Percentiles rank a stretch among this genome's conserved stretches.
Evolutionary conservation across 768 basidiomycete genomes (phyloP).

Genomic region (Piloderma croceum): DNA sequence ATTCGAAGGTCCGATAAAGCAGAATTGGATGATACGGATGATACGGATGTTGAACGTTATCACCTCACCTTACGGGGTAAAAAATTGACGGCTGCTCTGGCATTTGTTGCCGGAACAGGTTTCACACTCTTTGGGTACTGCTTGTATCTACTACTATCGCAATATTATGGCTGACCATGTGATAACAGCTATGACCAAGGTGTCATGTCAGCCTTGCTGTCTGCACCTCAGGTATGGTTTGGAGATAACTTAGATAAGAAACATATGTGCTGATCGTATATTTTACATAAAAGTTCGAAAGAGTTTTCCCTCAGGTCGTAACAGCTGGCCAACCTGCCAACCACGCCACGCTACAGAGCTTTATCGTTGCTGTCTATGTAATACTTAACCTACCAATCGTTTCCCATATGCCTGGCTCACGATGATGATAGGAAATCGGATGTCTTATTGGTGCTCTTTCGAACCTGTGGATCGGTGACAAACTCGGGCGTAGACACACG

Average conservation of each 20-base stretch:
- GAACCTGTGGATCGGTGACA: slow-evolving; percentile 57
- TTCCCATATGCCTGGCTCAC: background rate
- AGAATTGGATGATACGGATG: too few relatives aligned
- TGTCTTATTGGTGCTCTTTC: slow-evolving; percentile 60
- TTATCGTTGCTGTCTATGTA: slow-evolving; percentile 56
- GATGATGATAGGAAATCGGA: slow-evolving; percentile 64
- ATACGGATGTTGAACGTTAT: slow-evolving; percentile 29
- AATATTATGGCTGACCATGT: background rate
- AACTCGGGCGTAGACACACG: slow-evolving; percentile 51
- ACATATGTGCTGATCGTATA: background rate
- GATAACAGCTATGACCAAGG: slow-evolving; percentile 56
- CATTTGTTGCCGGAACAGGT: slow-evolving; percentile 53
- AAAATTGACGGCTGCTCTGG: slow-evolving; percentile 42
- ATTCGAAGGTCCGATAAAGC: too few relatives aligned
- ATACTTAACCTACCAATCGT: slow-evolving; percentile 13
- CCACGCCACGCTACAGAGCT: slow-evolving; percentile 54
- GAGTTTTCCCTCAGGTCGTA: slow-evolving; percentile 49
- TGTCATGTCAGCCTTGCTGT: slow-evolving; percentile 63
- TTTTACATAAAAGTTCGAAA: slow-evolving; percentile 40
- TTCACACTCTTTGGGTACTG: slow-evolving; percentile 58
- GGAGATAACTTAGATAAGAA: background rate
- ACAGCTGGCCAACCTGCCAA: slow-evolving; percentile 30
- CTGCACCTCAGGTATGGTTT: slow-evolving; percentile 40
- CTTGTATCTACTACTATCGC: background rate
- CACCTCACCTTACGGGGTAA: slow-evolving; percentile 35